phyloP scores from a whole-genome alignment of 352 stramenopile genomes.

The Blastocystis sp. region DNA sequence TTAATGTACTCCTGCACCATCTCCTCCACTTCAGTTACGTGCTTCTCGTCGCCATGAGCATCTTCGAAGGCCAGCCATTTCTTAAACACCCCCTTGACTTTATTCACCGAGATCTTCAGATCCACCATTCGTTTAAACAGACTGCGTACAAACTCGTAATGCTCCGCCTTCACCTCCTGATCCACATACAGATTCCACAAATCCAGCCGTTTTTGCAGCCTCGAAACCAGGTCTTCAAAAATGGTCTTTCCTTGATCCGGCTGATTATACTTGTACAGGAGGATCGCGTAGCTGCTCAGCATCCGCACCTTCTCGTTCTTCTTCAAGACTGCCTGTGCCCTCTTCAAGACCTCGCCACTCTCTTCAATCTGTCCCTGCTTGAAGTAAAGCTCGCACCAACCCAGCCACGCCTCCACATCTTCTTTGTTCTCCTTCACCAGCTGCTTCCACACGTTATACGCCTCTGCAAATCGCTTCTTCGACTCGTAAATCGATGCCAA shows the following conservation, averaged over 20 bases:
- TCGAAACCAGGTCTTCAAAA: constrained; percentile 50
- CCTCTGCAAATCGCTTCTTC: constrained; percentile 16
- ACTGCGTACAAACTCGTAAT: constrained; percentile 36
- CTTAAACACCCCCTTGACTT: constrained; percentile 56
- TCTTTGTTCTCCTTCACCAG: constrained; percentile 25
- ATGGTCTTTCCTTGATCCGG: constrained; percentile 31
- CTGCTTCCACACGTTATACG: constrained; percentile 50
- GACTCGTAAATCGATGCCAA: constrained; percentile 7
- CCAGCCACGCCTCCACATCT: constrained; percentile 32
- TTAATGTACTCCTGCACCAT: constrained; percentile 57
- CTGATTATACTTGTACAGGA: constrained; percentile 40
- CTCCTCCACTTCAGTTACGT: constrained; percentile 27
- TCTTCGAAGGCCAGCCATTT: constrained; percentile 56
- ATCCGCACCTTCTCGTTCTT: constrained; percentile 53
- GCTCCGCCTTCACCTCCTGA: constrained; percentile 24
- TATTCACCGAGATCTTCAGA: constrained; percentile 55
- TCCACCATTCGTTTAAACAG: constrained; percentile 44
- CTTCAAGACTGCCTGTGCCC: background rate
- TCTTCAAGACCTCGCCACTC: constrained; percentile 46
- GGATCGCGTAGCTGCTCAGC: constrained; percentile 30
- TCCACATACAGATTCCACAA: constrained; percentile 60
- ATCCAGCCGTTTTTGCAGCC: constrained; percentile 31
- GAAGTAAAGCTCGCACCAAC: constrained; percentile 24
- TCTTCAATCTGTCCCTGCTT: constrained; percentile 16
- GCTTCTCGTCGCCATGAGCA: constrained; percentile 25